A percentile compares a stretch with the other conserved stretches of the same genome.
Conservation (phyloP, 2,329 filamentous ascomycete species). For the Monosporascus sp. region DNA sequence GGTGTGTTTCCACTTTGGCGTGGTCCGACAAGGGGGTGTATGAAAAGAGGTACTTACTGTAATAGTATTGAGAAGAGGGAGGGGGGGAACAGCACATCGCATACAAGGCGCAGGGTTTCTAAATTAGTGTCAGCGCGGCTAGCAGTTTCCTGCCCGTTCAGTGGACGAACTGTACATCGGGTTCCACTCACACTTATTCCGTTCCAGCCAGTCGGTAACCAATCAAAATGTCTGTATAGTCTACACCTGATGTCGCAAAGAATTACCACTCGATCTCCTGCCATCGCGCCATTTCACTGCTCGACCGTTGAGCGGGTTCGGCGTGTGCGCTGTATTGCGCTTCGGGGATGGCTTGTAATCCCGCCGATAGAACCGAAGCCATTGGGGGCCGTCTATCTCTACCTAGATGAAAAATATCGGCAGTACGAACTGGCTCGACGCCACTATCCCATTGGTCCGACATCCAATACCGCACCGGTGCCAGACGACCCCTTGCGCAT, state of each 20-base stretch:
- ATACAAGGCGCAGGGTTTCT: slow-evolving; percentile 7
- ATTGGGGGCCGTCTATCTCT: not conserved
- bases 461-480: too few species aligned
- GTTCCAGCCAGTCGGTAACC: slow-evolving; percentile 22
- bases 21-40: slow-evolving; percentile 1
- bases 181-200: slow-evolving; percentile 2
- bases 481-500: not conserved
- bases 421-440: too few species aligned
- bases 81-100: slow-evolving; percentile 12
- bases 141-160: not conserved
- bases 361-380: not conserved
- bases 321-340: not conserved
- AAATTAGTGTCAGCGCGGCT: slow-evolving; percentile 5
- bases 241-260: not conserved
- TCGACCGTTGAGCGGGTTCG: not conserved
- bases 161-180: not conserved
- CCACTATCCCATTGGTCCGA: not conserved
- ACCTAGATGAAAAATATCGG: not conserved
- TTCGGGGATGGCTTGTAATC: not conserved
- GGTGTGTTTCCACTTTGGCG: slow-evolving; percentile 1
- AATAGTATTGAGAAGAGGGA: not conserved
- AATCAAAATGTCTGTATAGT: slow-evolving; percentile 8
- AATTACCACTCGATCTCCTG: not conserved
- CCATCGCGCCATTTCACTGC: not conserved
- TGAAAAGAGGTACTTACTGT: slow-evolving; percentile 7